phyloP scores from a whole-genome alignment of 202 grass and related monocot genomes.

The Brachypodium distachyon region DNA sequence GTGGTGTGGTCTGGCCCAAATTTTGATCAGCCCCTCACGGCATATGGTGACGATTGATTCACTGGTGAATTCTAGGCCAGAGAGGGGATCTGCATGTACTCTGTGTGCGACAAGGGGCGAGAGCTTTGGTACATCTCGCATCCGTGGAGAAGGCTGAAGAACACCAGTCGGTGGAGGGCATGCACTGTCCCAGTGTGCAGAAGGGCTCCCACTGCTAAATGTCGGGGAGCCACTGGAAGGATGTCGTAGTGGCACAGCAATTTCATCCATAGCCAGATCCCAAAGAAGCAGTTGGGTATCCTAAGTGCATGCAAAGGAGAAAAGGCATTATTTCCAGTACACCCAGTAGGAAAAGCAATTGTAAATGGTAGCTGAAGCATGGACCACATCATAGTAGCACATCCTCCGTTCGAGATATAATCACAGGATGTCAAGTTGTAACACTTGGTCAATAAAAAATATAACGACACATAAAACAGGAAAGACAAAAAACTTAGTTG shows the following conservation, averaged over 20 bases:
- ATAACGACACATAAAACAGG: background rate
- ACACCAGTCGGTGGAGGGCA: conserved; percentile 51
- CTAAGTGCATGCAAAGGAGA: conserved; percentile 26
- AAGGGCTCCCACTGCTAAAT: conserved; percentile 69
- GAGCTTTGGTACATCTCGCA: conserved; percentile 83
- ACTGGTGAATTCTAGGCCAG: conserved; percentile 67
- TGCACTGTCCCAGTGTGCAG: conserved; percentile 76
- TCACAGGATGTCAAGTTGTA: conserved; percentile 9
- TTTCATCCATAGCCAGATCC: conserved; percentile 85
- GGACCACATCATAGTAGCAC: background rate
- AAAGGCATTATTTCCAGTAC: conserved; percentile 4
- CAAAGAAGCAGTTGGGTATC: conserved; percentile 87
- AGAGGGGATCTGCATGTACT: conserved; percentile 65
- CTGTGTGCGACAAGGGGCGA: conserved; percentile 69
- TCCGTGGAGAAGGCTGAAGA: conserved; percentile 83
- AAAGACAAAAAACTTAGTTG: background rate
- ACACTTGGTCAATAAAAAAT: background rate
- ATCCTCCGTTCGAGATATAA: background rate
- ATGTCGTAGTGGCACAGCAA: conserved; percentile 60
- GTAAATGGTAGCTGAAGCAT: conserved; percentile 8
- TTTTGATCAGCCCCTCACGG: conserved; percentile 76
- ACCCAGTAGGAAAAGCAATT: background rate
- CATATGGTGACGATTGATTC: conserved; percentile 77
- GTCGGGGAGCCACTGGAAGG: conserved; percentile 65
- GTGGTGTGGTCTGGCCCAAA: conserved; percentile 60